These are phyloP conservation scores for Coemansia sp. DNA, from an alignment of 192 early-diverging fungal species.

Conservation along the genomic window DNA sequence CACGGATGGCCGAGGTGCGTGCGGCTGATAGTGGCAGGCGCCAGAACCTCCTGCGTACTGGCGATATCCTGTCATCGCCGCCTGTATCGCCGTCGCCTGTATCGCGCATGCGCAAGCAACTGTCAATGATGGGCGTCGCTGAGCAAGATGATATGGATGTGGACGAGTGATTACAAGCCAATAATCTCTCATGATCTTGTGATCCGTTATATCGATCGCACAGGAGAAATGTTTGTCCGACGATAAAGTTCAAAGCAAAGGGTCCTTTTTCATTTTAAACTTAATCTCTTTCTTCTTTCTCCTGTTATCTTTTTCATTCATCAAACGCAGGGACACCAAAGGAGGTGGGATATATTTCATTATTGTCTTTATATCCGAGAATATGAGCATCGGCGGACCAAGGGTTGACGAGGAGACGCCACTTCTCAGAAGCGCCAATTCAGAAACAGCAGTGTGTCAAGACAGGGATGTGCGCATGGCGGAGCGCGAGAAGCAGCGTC, in stretches of 20 bases:
- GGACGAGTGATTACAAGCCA: neutral
- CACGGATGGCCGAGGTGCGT: slow-evolving; percentile 37
- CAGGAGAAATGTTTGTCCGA: no score
- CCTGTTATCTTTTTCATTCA: no score
- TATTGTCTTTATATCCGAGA: no score
- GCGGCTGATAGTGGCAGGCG: neutral
- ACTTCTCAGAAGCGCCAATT: slow-evolving; percentile 10
- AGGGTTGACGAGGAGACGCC: slow-evolving; percentile 7
- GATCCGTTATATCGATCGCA: no score
- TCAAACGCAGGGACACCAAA: no score
- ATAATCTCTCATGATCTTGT: no score
- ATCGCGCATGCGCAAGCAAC: neutral
- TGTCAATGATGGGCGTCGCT: neutral
- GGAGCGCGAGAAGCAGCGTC: slow-evolving; percentile 12
- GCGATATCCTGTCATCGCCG: slow-evolving; percentile 12
- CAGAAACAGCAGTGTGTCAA: no score
- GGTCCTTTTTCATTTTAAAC: no score
- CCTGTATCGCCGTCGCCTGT: slow-evolving; percentile 10
- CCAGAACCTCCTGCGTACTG: slow-evolving; percentile 1
- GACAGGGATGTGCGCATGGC: slow-evolving; percentile 1
- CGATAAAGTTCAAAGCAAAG: no score
- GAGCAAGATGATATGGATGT: slow-evolving; percentile 5
- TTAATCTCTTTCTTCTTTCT: no score
- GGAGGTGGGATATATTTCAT: no score
- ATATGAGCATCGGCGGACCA: neutral